A percentile compares a stretch with the other conserved stretches of the same genome.
phyloP scores from a whole-genome alignment of 2,329 filamentous ascomycete species.

The Neonectria coccinea region DNA sequence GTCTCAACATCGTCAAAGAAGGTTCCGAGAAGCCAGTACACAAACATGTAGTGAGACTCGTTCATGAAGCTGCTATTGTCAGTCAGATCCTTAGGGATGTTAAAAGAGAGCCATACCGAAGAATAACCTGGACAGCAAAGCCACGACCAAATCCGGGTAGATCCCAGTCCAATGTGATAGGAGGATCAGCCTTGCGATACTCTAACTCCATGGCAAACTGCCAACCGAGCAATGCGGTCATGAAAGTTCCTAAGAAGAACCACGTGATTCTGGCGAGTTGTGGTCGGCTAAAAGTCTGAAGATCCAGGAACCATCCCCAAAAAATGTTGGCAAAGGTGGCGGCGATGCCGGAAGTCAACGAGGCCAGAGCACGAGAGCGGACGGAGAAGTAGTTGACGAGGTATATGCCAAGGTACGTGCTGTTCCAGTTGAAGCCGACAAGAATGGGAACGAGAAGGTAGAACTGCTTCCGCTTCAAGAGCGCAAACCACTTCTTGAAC shows the following conservation, averaged over 20 bases:
- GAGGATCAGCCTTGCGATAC: constrained; percentile 53
- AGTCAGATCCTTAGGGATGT: not conserved
- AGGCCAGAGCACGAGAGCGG: constrained; percentile 58
- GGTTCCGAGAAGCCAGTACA: constrained; percentile 63
- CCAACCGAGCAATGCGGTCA: constrained; percentile 60
- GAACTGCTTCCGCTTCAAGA: constrained; percentile 59
- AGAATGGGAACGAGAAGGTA: constrained; percentile 62
- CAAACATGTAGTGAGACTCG: constrained; percentile 64
- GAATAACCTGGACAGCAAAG: constrained; percentile 61
- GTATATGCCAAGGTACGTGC: constrained; percentile 64
- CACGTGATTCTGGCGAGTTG: constrained; percentile 58
- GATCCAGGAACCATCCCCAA: constrained; percentile 63
- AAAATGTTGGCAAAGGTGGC: constrained; percentile 60
- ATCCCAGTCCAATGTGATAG: constrained; percentile 60
- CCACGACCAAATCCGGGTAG: constrained; percentile 57
- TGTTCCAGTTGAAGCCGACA: constrained; percentile 63
- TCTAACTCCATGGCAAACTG: constrained; percentile 60
- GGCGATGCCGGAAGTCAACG: constrained; percentile 58
- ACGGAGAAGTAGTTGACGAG: constrained; percentile 65
- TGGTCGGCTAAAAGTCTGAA: constrained; percentile 55
- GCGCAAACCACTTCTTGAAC: constrained; percentile 42
- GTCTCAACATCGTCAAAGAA: constrained; percentile 65
- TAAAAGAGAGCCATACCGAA: constrained; percentile 50
- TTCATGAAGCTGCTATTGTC: constrained; percentile 56
- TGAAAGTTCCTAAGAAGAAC: constrained; percentile 53